Base-by-base conservation (phyloP, 2,329 filamentous ascomycete genomes). In the Trichoderma endophyticum region DNA sequence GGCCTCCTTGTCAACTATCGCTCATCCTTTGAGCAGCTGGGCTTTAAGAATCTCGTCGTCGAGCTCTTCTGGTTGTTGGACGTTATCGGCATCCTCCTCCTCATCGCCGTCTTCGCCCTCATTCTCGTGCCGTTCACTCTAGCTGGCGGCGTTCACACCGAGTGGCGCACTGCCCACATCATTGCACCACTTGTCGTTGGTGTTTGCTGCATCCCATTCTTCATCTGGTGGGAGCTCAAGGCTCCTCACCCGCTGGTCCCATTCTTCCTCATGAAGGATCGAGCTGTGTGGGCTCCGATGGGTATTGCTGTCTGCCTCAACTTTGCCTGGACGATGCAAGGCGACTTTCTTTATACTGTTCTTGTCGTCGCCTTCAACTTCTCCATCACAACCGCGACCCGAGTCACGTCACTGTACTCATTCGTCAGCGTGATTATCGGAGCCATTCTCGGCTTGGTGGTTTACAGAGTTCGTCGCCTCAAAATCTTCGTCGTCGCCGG, bases 401-500 rank as follows among this genome's bases (percentile, higher is more conserved):
- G 89, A 18, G 86, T 92, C 73, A 82, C 83, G 0, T 88, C 87
- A 0, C 83, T 92, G 1, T 92, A 91, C 83, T 84, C 82, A 0
- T 86, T 86, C 75, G 79, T 80, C 64, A 89, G 87, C 26, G 88
- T 90, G 72, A 82, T 91, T 68, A 83, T 85, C 1, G 90, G 90
- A 32, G 83, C 85, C 59, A 76, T 88, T 60, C 82, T 90, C 18
- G 89, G 89, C 6, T 76, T 89, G 14, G 78, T 91, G 36, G 86
- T 91, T 51, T 86, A 84, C 81, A 84, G 83, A 70, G 83, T 90
- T 28, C 86, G 88, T 68, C 87, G 86, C 28, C 84, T 91, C 77
- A 92, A 92, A 77, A 78, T 83, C n/a, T 90, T 92, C 78, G 90
- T 91, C 76, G 79, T 91, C 51, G 80, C 81, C 32, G 90, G 90